Conservation (phyloP, 1,139 yeast species). For the Suhomyces wounanorum region DNA sequence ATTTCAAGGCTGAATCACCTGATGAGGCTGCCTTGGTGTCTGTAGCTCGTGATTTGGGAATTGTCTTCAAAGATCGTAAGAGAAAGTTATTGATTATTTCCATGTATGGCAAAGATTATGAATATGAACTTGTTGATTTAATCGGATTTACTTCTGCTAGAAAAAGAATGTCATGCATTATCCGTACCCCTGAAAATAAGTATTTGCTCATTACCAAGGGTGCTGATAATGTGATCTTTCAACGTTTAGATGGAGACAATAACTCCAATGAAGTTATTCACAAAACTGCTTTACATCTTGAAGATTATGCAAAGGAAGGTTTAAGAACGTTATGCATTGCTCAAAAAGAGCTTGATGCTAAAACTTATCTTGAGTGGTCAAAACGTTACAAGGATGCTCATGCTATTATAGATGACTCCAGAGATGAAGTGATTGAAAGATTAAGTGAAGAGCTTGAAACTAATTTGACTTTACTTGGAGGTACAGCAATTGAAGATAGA, state of each 20-base stretch:
- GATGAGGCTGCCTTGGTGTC: constrained; percentile 96
- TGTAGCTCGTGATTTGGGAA: constrained; percentile 92
- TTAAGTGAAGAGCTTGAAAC: constrained; percentile 82
- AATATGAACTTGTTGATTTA: constrained; percentile 73
- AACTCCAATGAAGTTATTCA: constrained; percentile 39
- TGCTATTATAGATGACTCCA: constrained; percentile 67
- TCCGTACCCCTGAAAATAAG: constrained; percentile 48
- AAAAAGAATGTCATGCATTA: constrained; percentile 68
- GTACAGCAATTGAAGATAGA: constrained; percentile 97
- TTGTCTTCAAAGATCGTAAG: constrained; percentile 73
- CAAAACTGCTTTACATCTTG: constrained; percentile 80
- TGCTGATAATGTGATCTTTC: constrained; percentile 89
- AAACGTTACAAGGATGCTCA: constrained; percentile 68
- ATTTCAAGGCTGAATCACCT: constrained; percentile 93
- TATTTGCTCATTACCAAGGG: constrained; percentile 80
- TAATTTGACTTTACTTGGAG: constrained; percentile 75
- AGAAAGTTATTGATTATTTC: constrained; percentile 70
- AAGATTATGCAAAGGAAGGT: constrained; percentile 95
- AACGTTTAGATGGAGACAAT: constrained; percentile 54
- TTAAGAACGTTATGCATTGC: constrained; percentile 93
- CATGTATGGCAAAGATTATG: constrained; percentile 71
- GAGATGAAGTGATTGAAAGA: constrained; percentile 77
- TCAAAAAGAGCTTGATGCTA: constrained; percentile 66
- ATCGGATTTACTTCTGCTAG: constrained; percentile 89
- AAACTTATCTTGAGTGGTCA: constrained; percentile 68